Conservation (phyloP, 1,284 basidiomycete species). For the Cutaneotrichosporon spelunceum region DNA sequence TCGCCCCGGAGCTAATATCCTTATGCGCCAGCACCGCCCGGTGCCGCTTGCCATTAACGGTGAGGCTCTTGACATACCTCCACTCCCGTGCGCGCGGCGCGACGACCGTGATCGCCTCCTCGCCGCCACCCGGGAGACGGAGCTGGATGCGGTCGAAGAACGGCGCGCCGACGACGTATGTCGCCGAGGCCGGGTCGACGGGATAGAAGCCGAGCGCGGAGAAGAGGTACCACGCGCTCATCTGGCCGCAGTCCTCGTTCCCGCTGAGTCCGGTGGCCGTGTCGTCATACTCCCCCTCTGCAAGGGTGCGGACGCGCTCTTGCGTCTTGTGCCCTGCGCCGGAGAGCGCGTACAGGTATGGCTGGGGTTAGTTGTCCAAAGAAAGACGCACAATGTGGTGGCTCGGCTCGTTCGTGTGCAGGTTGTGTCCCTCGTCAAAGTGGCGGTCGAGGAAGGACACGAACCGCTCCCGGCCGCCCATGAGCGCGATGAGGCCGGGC, state of each 20-base stretch:
- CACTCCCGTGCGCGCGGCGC: constrained; percentile 59
- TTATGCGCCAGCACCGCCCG: constrained; percentile 60
- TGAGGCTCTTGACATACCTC: constrained; percentile 61
- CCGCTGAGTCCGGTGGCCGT: constrained; percentile 53
- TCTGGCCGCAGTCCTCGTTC: constrained; percentile 87
- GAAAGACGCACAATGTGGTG: constrained; percentile 41
- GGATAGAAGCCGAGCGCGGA: constrained; percentile 79
- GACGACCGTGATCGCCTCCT: constrained; percentile 45
- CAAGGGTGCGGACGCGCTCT: constrained; percentile 65
- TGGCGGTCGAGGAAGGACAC: constrained; percentile 69
- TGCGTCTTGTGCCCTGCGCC: constrained; percentile 68
- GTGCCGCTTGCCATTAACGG: constrained; percentile 56
- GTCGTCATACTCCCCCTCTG: constrained; percentile 63
- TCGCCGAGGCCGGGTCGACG: constrained; percentile 72
- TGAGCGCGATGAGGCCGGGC: constrained; percentile 60
- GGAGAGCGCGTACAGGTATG: constrained; percentile 72
- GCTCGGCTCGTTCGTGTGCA: constrained; percentile 72
- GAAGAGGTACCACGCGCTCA: constrained; percentile 84
- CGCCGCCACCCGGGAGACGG: constrained; percentile 54
- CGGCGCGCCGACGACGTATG: constrained; percentile 73
- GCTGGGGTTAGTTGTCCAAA: constrained; percentile 41
- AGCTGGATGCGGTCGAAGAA: constrained; percentile 88
- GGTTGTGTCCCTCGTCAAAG: constrained; percentile 75
- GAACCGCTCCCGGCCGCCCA: constrained; percentile 65
- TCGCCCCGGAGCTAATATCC: constrained; percentile 57